Evolutionary conservation across 345 rosid species (phyloP), one percentile per base, ranked within the genome.

Genomic region (Gossypium sturtianum): DNA sequence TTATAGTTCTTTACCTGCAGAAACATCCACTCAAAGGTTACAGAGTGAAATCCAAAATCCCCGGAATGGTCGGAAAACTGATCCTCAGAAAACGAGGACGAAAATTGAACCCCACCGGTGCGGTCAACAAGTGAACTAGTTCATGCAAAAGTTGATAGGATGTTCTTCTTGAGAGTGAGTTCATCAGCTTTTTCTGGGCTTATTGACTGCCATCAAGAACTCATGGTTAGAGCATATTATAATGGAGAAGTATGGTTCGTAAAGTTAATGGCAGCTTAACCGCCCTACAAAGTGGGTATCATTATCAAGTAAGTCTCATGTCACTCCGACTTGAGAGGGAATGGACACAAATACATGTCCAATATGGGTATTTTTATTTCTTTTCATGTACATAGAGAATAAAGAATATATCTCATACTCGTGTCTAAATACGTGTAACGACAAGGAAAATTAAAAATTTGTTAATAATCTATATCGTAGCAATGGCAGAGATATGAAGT

Each of bases 131-230:
- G 70, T 19, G 48, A 29, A 56, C 47, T 48, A 45, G 51, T 75
- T 12, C 63, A 83, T 38, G 84, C 86, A 62, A 87, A 90, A 44
- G 87, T 61, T 25, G 83, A 74, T 15, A 94, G 83, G 77, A 94
- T 86, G 65, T 90, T 94, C 83, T 82, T 92, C 91, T 92, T 94
- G 75, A 92, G 75, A 45, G 90, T 87, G 75, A 92, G 88, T 68
- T 90, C 97, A 52, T 92, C 98, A n/a, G 89, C 93, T 84, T 94
- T 94, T 20, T 81, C 85, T 34, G 93, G 83, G 84, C 97, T 93
- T 76, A 95, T 87, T 3, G 99, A 82, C 99, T 91, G 92, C 89
- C 89, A 81, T 17, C 71, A 75, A 41, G 3, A 17, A 51, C 9
- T 60, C 67, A 43, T 7, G 72, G 25, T 16, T 29, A 10, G 17